Evolutionary conservation across 164 flowering plant genomes (phyloP).

Genomic region (Stephania japonica): DNA sequence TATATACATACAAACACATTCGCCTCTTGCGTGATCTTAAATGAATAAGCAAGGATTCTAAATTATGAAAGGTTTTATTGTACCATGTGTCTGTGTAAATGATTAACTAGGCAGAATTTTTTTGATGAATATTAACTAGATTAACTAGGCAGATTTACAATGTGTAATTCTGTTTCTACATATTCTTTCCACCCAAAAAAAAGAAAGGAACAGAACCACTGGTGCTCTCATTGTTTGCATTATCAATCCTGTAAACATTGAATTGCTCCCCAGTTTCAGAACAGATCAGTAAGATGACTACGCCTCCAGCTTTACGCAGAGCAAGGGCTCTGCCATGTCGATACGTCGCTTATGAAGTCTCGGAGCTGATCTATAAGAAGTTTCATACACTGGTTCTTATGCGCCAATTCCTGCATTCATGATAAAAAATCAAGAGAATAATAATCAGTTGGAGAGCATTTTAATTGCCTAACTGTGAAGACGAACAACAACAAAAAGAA

Average conservation of each 20-base stretch:
- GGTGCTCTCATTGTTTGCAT: background rate
- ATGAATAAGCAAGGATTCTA: too few species aligned
- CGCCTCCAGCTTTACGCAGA: constrained; percentile 28
- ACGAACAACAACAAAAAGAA: too few species aligned
- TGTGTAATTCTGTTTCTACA: background rate
- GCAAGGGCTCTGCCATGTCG: constrained; percentile 90
- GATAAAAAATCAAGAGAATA: background rate
- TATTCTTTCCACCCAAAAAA: background rate
- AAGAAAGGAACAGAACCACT: background rate
- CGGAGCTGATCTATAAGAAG: constrained; percentile 76
- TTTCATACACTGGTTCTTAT: constrained; percentile 61
- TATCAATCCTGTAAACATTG: background rate
- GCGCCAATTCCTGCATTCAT: constrained; percentile 51
- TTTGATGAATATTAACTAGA: too few species aligned
- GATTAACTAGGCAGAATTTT: too few species aligned
- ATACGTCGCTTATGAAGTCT: constrained; percentile 61
- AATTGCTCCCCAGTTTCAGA: background rate
- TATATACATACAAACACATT: too few species aligned
- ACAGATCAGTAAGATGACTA: background rate
- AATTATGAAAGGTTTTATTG: too few species aligned
- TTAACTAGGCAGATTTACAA: background rate
- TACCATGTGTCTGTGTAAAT: background rate
- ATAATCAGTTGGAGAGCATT: too few species aligned
- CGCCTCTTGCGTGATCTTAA: too few species aligned
- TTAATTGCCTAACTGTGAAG: too few species aligned